These are phyloP conservation scores for Mycosphaerella sp. DNA, from an alignment of 2,329 filamentous ascomycete species.

Conservation along the genomic window DNA sequence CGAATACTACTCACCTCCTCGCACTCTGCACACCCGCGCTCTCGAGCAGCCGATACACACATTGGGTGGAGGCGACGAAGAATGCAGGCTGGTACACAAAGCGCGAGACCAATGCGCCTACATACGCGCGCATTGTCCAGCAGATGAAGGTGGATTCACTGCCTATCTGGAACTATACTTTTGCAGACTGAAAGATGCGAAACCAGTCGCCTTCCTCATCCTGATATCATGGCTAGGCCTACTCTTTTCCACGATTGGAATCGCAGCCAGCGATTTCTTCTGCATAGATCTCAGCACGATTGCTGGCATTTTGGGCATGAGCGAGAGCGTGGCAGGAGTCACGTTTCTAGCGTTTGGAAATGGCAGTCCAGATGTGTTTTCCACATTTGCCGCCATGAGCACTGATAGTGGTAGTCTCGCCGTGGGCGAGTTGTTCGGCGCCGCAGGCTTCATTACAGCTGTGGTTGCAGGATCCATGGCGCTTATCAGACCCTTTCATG, in stretches of 20 bases:
- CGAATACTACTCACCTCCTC: neutral
- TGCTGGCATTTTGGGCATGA: constrained; percentile 79
- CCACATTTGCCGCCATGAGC: constrained; percentile 95
- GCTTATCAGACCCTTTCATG: constrained; percentile 87
- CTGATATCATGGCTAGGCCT: constrained; percentile 78
- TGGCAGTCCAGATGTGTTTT: constrained; percentile 96
- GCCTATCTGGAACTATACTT: constrained; percentile 90
- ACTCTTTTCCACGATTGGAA: constrained; percentile 93
- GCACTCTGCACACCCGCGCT: constrained; percentile 6
- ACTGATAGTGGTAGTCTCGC: constrained; percentile 97
- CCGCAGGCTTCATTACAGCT: constrained; percentile 90
- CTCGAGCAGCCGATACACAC: constrained; percentile 10
- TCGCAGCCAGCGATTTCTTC: constrained; percentile 97
- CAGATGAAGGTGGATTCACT: constrained; percentile 83
- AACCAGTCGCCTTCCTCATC: constrained; percentile 71
- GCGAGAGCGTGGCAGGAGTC: constrained; percentile 91
- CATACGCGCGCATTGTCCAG: constrained; percentile 70
- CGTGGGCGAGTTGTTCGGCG: constrained; percentile 88
- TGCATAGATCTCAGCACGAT: constrained; percentile 96
- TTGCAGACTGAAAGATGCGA: constrained; percentile 62
- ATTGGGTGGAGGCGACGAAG: constrained; percentile 29
- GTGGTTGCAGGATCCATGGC: constrained; percentile 98
- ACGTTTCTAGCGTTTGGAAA: constrained; percentile 97
- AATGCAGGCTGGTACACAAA: constrained; percentile 75
- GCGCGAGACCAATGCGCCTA: constrained; percentile 80